Evolutionary conservation across 2,329 filamentous ascomycete genomes (phyloP).

Genomic region (Tolypocladium cylindrosporum): DNA sequence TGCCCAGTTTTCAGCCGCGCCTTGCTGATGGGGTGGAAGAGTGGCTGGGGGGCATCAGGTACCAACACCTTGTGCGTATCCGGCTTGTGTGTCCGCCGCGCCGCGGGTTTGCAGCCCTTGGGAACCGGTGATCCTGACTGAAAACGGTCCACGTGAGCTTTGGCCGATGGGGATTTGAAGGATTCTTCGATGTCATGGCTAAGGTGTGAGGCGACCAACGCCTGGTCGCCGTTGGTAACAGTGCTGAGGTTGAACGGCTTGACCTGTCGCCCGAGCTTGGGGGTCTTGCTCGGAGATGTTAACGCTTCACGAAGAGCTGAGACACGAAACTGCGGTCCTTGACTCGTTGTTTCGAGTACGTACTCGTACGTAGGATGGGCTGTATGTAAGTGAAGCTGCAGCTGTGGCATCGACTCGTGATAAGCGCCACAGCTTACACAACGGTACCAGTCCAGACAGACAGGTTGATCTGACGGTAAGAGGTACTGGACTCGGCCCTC

Average conservation of each 20-base stretch:
- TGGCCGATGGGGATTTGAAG: slow-evolving; percentile 12
- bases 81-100: slow-evolving; percentile 6
- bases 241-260: slow-evolving; percentile 35
- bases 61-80: slow-evolving; percentile 27
- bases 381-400: slow-evolving; percentile 37
- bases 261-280: slow-evolving; percentile 31
- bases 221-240: slow-evolving; percentile 33
- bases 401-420: slow-evolving; percentile 35
- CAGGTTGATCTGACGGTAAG: slow-evolving; percentile 30
- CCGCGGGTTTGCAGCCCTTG: slow-evolving; percentile 6
- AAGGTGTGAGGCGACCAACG: slow-evolving; percentile 33
- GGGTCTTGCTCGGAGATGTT: slow-evolving; percentile 23
- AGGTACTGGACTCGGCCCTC: slow-evolving; percentile 37
- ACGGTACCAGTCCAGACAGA: slow-evolving; percentile 36
- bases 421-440: slow-evolving; percentile 41
- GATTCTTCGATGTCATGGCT: slow-evolving; percentile 22
- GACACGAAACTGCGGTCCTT: slow-evolving; percentile 29
- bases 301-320: slow-evolving; percentile 17
- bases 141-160: slow-evolving; percentile 10
- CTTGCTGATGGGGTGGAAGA: slow-evolving; percentile 50
- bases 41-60: slow-evolving; percentile 38
- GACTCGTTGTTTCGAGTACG: slow-evolving; percentile 24
- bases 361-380: slow-evolving; percentile 36
- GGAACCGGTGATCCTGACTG: slow-evolving; percentile 13
- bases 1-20: slow-evolving; percentile 37